Conservation (phyloP, 148 eudicot species). For the Cornus kousa region DNA sequence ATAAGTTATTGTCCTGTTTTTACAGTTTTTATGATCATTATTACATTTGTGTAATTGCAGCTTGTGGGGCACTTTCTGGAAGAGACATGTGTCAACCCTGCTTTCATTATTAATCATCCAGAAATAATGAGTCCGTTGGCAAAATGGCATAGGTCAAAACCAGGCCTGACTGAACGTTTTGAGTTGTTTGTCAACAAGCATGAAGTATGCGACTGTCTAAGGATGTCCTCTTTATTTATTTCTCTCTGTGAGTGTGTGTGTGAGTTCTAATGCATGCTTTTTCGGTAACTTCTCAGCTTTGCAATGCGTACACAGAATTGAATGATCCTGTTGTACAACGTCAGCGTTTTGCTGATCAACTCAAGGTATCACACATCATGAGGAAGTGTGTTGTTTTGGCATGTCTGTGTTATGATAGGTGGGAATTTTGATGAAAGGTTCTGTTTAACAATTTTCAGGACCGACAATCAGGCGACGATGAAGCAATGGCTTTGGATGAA, state of each 20-base stretch:
- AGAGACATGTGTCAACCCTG: slow-evolving; percentile 83
- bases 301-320: slow-evolving; percentile 92
- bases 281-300: slow-evolving; percentile 43
- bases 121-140: slow-evolving; percentile 97
- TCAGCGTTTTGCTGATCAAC: slow-evolving; percentile 90
- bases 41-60: slow-evolving; percentile 37
- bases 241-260: not conserved
- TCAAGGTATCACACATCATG: slow-evolving; percentile 51
- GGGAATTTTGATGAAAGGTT: not conserved
- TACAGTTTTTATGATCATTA: not conserved
- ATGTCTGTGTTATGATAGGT: not conserved
- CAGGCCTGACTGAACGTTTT: slow-evolving; percentile 87
- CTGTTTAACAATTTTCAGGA: slow-evolving; percentile 49
- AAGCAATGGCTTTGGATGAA: slow-evolving; percentile 97
- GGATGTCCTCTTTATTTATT: not conserved
- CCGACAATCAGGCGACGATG: slow-evolving; percentile 93
- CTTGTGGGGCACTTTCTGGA: slow-evolving; percentile 95
- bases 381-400: not conserved
- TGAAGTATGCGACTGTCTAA: slow-evolving; percentile 48
- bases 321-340: slow-evolving; percentile 98
- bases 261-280: not conserved
- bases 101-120: slow-evolving; percentile 89
- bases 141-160: slow-evolving; percentile 97
- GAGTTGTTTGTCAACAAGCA: slow-evolving; percentile 91
- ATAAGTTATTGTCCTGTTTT: not conserved